Evolutionary conservation across 2,329 filamentous ascomycete species (phyloP).

Genomic region (Alternaria ventricosa): DNA sequence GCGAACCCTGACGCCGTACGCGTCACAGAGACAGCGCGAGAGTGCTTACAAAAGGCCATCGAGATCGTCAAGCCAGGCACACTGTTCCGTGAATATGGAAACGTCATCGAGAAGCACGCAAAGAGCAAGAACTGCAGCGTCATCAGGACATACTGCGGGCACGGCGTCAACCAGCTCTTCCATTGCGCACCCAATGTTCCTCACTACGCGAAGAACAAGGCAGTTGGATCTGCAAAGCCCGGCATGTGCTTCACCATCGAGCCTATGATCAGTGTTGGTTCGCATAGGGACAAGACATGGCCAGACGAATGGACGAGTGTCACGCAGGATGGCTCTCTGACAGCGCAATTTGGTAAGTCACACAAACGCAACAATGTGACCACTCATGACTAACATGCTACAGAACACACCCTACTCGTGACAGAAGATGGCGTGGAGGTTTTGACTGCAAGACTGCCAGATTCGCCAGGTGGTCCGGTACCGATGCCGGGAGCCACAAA

Average conservation of each 20-base stretch:
- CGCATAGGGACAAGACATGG: conserved; percentile 93
- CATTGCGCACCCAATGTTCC: conserved; percentile 93
- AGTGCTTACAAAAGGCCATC: conserved; percentile 90
- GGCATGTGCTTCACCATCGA: conserved; percentile 99
- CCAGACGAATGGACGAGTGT: conserved; percentile 98
- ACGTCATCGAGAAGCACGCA: conserved; percentile 93
- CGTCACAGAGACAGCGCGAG: conserved; percentile 87
- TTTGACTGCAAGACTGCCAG: conserved; percentile 73
- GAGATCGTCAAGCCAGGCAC: conserved; percentile 91
- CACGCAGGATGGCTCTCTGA: conserved; percentile 85
- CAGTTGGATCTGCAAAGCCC: conserved; percentile 88
- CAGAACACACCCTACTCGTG: conserved; percentile 82
- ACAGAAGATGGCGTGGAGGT: conserved; percentile 84
- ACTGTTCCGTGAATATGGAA: conserved; percentile 90
- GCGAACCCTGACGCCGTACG: conserved; percentile 86
- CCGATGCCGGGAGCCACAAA: conserved; percentile 57
- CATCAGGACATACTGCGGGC: conserved; percentile 94
- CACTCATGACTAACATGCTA: conserved; percentile 15
- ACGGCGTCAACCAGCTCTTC: conserved; percentile 93
- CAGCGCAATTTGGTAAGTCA: conserved; percentile 84
- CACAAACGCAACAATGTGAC: neutral
- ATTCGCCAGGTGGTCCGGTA: conserved; percentile 78
- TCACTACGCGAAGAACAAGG: conserved; percentile 98
- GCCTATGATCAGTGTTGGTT: conserved; percentile 95
- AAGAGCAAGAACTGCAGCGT: conserved; percentile 86